Evolutionary conservation across 176 grass and related monocot species (phyloP).

Genomic region (Elaeis guineensis): DNA sequence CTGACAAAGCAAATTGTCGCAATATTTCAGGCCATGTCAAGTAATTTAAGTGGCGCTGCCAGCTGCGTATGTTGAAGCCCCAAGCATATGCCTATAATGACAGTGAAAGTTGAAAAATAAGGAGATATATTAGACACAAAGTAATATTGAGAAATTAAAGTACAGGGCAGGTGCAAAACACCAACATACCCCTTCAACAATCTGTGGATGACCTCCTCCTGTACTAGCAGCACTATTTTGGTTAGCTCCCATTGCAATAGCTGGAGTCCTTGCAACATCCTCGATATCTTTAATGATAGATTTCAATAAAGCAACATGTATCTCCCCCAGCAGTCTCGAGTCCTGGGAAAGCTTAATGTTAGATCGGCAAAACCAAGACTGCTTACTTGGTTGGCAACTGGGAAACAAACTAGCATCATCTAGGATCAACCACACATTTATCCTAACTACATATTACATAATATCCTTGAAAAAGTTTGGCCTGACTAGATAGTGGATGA

Average conservation of each 20-base stretch:
- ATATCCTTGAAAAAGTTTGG: no score
- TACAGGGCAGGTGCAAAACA: slow-evolving; percentile 6
- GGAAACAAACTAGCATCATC: no score
- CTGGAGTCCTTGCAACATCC: slow-evolving; percentile 72
- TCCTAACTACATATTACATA: no score
- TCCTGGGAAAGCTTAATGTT: slow-evolving; percentile 46
- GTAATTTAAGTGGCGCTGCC: slow-evolving; percentile 70
- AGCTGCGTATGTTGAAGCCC: slow-evolving; percentile 83
- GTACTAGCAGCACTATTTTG: slow-evolving; percentile 59
- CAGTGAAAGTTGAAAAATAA: slow-evolving; percentile 1
- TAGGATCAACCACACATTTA: no score
- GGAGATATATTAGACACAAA: background rate
- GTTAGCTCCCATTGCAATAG: slow-evolving; percentile 58
- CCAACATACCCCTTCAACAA: slow-evolving; percentile 72
- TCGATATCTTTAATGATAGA: slow-evolving; percentile 92
- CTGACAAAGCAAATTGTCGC: slow-evolving; percentile 79
- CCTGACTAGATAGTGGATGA: no score
- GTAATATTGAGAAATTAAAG: no score
- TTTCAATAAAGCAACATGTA: slow-evolving; percentile 81
- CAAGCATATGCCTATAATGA: slow-evolving; percentile 68
- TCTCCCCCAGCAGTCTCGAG: slow-evolving; percentile 77
- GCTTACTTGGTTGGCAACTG: no score
- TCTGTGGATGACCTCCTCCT: slow-evolving; percentile 69
- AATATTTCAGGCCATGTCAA: slow-evolving; percentile 93
- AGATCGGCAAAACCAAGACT: background rate